Evolutionary conservation across 2,329 filamentous ascomycete genomes (phyloP), one percentile per base, ranked within the genome.

Genomic region (Beauveria australis): DNA sequence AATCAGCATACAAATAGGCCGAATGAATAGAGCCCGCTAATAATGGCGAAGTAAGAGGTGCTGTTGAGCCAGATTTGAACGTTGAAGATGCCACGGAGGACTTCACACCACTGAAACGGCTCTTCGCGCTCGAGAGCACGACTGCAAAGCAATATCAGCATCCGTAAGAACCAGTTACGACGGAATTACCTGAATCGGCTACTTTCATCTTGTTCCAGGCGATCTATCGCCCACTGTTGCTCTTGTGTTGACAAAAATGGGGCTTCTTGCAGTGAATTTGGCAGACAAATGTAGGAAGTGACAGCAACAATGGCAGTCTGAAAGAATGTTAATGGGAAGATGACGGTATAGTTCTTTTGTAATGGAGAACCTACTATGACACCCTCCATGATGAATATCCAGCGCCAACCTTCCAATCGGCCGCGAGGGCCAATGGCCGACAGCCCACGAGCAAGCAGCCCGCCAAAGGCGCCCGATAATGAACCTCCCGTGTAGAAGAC

Each of bases 401-500:
- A 87, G 33, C 83, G 75, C 84, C 83, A 87, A 3, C 78, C 79
- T 62, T 78, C 78, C 4, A 84, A 72, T 0, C 79, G 79, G 1
- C 80, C 82, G 4, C 75, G 70, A 0, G 77, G 76, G 0, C 79
- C 83, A 61, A 88, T 86, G n/a, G 81, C 78, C 0, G 81, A 80
- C 6, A 88, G 73, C 0, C 84, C 85, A 10, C 83, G 77, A 8
- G 85, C 85, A 7, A 88, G 74, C 0, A 88, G 75, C 6, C 82
- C 78, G 71, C 62, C 61, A 67, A 87, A 88, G 1, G 84, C 84
- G 2, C 85, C 84, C 0, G 83, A 86, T 5, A 89, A 71, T 1
- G 84, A 86, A 0, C 85, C 84, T 1, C 85, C 84, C 0, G 84
- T 87, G 68, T 88, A 89, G 67, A 89, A 88, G 6, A 89, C 74